Evolutionary conservation across 2,329 filamentous ascomycete species (phyloP), one percentile per base, ranked within the genome.

Genomic region (Fusarium siculi): DNA sequence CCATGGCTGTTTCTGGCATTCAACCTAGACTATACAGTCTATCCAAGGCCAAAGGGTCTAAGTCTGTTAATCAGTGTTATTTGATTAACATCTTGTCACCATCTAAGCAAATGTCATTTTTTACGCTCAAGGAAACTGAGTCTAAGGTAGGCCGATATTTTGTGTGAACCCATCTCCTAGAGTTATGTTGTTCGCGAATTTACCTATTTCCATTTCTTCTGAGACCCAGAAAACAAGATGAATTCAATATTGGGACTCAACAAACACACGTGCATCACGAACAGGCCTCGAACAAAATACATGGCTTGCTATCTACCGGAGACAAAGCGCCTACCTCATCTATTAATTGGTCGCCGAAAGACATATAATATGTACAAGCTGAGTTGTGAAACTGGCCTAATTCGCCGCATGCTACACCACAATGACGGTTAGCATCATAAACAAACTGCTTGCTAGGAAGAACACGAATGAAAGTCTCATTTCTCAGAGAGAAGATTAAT

Each of bases 401-500:
- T 23, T 34, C 25, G 14, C 28, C 21, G 34, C 21, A 47, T 66
- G 21, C n/a, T 44, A 52, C 32, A 9, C 37, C 77, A 37, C 36
- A 54, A 62, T 53, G 39, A 60, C 18, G 21, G 69, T 77, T 40
- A 77, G 74, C 43, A 66, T 28, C 32, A 44, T 36, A 43, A 74
- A 50, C n/a, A 54, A 23, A 50, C 39, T 44, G 16, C 56, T 23
- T 40, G 39, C 62, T 60, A 25, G 39, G 47, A 28, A 36, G 47
- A 46, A 46, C 12, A 46, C 25, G 56, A 58, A 47, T 39, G 37
- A 46, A 12, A 23, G 36, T 58, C 52, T 68, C 72, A 60, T 70
- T 43, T 57, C 71, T 87, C 86, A 87, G 86, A 87, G 86, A 87
- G 86, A 87, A 87, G 86, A 87, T 87, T 87, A 87, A 77, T 73